phyloP scores from a whole-genome alignment of 495 filamentous ascomycete species.

The Podospora anserina region DNA sequence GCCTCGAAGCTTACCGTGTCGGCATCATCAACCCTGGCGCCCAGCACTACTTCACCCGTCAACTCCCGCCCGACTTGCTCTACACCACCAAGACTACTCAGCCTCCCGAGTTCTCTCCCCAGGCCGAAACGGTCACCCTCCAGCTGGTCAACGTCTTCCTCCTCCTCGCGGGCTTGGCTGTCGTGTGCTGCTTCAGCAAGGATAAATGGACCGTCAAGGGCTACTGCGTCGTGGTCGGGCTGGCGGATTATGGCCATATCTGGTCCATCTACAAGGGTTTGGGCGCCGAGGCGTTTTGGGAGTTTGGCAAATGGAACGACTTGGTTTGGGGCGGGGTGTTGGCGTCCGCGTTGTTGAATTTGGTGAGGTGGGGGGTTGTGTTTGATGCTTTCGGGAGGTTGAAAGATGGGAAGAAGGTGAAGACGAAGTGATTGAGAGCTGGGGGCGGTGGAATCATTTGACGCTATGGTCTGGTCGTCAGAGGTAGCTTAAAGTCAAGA shows the following conservation, averaged over 20 bases:
- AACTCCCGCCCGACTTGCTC: slow-evolving; percentile 35
- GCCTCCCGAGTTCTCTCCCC: slow-evolving; percentile 35
- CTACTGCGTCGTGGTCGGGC: slow-evolving; percentile 52
- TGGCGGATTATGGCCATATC: slow-evolving; percentile 64
- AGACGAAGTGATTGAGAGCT: not conserved
- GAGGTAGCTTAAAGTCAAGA: too few relatives aligned
- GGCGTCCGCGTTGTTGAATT: slow-evolving; percentile 49
- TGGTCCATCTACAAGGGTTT: slow-evolving; percentile 52
- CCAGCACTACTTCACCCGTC: slow-evolving; percentile 50
- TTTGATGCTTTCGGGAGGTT: slow-evolving; percentile 48
- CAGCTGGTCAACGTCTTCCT: slow-evolving; percentile 59
- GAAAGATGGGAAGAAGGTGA: not conserved
- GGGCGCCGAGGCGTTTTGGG: slow-evolving; percentile 46
- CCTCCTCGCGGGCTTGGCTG: slow-evolving; percentile 51
- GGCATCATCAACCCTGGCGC: slow-evolving; percentile 37
- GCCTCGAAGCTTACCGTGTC: not conserved
- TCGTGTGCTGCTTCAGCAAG: slow-evolving; percentile 51
- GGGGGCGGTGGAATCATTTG: too few relatives aligned
- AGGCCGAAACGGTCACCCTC: slow-evolving; percentile 50
- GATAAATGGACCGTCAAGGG: slow-evolving; percentile 51
- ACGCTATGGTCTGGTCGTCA: too few relatives aligned
- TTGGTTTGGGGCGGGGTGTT: slow-evolving; percentile 60
- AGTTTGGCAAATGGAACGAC: slow-evolving; percentile 53
- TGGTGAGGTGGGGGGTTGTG: slow-evolving; percentile 50
- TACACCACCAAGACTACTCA: slow-evolving; percentile 25